Percentiles rank a stretch among this genome's conserved stretches.
These are phyloP conservation scores for Jamesozyma hellenica DNA, from an alignment of 805 yeast genomes.

Conservation along the genomic window DNA sequence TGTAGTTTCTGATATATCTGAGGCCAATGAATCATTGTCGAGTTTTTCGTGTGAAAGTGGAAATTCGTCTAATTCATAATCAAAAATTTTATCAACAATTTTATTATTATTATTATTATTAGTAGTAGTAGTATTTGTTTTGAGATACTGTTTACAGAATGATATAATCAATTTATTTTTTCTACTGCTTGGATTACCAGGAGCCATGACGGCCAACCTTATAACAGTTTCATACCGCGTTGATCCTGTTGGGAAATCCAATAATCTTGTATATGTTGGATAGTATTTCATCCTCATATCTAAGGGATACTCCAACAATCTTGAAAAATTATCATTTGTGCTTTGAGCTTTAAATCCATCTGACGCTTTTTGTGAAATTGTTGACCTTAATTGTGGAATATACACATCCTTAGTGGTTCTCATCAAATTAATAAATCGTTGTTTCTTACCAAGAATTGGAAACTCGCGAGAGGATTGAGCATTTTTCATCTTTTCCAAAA, in stretches of 20 bases:
- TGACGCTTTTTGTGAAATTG: constrained; percentile 39
- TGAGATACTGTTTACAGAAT: constrained; percentile 47
- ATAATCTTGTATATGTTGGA: constrained; percentile 43
- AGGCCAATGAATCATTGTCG: not conserved
- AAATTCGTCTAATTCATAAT: not conserved
- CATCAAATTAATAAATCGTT: constrained; percentile 40
- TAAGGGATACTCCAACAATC: constrained; percentile 27
- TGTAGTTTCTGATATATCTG: not conserved
- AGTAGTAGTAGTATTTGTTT: constrained; percentile 5
- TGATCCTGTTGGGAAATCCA: constrained; percentile 5
- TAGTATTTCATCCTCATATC: constrained; percentile 54
- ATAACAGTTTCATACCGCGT: constrained; percentile 43
- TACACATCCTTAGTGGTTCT: constrained; percentile 47
- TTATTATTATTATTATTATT: not conserved
- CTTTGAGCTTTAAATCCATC: constrained; percentile 1
- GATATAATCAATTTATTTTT: constrained; percentile 62
- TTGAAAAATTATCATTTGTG: not conserved
- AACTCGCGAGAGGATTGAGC: not conserved
- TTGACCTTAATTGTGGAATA: constrained; percentile 41
- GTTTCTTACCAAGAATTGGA: constrained; percentile 30
- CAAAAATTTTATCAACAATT: not conserved
- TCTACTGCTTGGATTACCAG: constrained; percentile 53
- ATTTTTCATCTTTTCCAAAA: not conserved
- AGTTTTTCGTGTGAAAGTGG: no score
- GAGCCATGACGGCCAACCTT: constrained; percentile 60